Evolutionary conservation across 768 basidiomycete genomes (phyloP).

Genomic region (Strobilomyces dryophilus): DNA sequence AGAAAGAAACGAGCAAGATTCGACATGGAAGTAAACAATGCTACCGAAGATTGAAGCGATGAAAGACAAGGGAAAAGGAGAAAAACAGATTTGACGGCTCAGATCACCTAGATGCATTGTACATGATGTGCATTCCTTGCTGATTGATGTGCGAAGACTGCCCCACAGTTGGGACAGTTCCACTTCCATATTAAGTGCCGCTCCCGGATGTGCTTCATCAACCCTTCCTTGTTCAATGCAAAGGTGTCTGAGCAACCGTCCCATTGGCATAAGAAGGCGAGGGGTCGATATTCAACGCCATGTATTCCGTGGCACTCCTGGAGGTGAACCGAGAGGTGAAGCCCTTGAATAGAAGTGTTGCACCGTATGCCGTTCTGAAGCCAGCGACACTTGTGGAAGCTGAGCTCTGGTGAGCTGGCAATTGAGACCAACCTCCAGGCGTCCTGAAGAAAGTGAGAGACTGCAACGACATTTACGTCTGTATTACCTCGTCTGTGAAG

Average conservation of each 20-base stretch:
- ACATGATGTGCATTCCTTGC: conserved; percentile 18
- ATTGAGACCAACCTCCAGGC: conserved; percentile 22
- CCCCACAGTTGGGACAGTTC: conserved; percentile 22
- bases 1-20: not conserved
- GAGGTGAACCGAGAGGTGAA: conserved; percentile 15
- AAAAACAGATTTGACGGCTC: not conserved
- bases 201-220: conserved; percentile 26
- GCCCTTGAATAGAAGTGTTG: conserved; percentile 13
- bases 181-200: conserved; percentile 24
- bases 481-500: conserved; percentile 28
- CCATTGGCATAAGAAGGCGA: conserved; percentile 21
- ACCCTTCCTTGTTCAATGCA: conserved; percentile 14
- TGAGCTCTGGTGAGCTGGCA: conserved; percentile 27
- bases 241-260: conserved; percentile 20
- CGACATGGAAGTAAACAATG: not conserved
- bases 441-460: conserved; percentile 19
- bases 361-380: conserved; percentile 13
- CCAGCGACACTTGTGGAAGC: conserved; percentile 24
- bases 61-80: not conserved
- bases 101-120: conserved; percentile 10
- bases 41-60: not conserved
- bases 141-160: conserved; percentile 10
- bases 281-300: not conserved
- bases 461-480: not conserved
- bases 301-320: conserved; percentile 19